These are phyloP conservation scores for Xylaria cubensis DNA, from an alignment of 495 filamentous ascomycete genomes.

Conservation along the genomic window DNA sequence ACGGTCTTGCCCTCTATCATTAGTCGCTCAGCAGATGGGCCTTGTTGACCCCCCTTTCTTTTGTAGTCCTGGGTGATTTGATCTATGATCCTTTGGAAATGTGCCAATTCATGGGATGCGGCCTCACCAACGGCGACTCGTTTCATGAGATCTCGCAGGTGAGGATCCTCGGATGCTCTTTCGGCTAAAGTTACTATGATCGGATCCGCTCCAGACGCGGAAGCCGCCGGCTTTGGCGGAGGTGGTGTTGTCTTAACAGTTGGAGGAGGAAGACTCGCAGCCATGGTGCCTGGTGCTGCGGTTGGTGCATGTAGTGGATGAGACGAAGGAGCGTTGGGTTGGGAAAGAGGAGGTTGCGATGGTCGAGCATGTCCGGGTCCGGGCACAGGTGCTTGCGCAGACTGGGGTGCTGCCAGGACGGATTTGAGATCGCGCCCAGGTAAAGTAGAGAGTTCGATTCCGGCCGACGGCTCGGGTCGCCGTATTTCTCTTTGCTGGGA, in stretches of 20 bases:
- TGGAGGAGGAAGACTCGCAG: slow-evolving; percentile 1
- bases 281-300: slow-evolving; percentile 32
- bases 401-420: slow-evolving; percentile 41
- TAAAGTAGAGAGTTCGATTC: slow-evolving; percentile 27
- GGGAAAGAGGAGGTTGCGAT: slow-evolving; percentile 31
- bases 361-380: slow-evolving; percentile 33
- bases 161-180: slow-evolving; percentile 80
- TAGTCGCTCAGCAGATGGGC: slow-evolving; percentile 51
- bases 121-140: slow-evolving; percentile 90
- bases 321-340: slow-evolving; percentile 30
- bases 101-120: slow-evolving; percentile 75
- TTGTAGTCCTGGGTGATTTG: slow-evolving; percentile 71
- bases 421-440: slow-evolving; percentile 40
- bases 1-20: slow-evolving; percentile 53
- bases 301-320: slow-evolving; percentile 35
- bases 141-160: slow-evolving; percentile 95
- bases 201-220: slow-evolving; percentile 65
- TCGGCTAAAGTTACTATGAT: slow-evolving; percentile 95
- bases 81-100: slow-evolving; percentile 93
- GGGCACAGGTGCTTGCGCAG: slow-evolving; percentile 30
- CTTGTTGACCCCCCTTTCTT: slow-evolving; percentile 47
- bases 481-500: slow-evolving; percentile 33
- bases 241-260: slow-evolving; percentile 34
- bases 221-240: slow-evolving; percentile 34
- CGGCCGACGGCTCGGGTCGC: slow-evolving; percentile 26